Conservation (phyloP, 106 monocot species). For the Iris macrosiphon region DNA sequence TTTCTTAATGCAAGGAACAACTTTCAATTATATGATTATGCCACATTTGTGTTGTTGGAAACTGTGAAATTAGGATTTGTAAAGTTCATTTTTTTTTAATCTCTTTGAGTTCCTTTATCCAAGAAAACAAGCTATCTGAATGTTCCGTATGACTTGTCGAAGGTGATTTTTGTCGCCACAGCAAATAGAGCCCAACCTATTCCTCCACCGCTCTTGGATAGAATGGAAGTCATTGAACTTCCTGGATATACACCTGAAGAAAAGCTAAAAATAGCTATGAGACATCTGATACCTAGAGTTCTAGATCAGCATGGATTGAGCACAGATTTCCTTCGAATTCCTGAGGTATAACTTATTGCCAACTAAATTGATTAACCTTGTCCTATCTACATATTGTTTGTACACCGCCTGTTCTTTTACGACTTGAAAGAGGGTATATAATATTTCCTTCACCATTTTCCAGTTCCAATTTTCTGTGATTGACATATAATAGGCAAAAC, state of each 20-base stretch:
- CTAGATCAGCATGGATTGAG: conserved; percentile 88
- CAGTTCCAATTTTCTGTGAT: too few relatives aligned
- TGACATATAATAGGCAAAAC: too few relatives aligned
- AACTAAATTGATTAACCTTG: not conserved
- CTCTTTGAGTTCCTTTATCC: conserved; percentile 35
- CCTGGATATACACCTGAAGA: conserved; percentile 99
- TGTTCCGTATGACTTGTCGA: conserved; percentile 96
- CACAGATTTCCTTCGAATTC: conserved; percentile 73
- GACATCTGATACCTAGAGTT: conserved; percentile 90
- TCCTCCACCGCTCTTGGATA: conserved; percentile 87
- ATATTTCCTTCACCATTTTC: not conserved
- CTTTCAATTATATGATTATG: too few relatives aligned
- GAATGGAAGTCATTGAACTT: conserved; percentile 99
- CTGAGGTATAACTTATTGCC: conserved; percentile 56
- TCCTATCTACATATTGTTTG: not conserved
- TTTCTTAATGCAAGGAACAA: too few relatives aligned
- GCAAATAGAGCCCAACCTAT: conserved; percentile 91
- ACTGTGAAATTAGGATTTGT: not conserved
- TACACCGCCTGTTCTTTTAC: not conserved
- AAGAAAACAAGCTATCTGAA: conserved; percentile 71
- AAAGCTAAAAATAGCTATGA: conserved; percentile 87
- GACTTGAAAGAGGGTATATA: not conserved
- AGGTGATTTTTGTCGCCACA: conserved; percentile 96
- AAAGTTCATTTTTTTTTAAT: not conserved
- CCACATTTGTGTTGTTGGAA: too few relatives aligned